phyloP scores from a whole-genome alignment of 306 rosid genomes.

The Lathyrus sativus region DNA sequence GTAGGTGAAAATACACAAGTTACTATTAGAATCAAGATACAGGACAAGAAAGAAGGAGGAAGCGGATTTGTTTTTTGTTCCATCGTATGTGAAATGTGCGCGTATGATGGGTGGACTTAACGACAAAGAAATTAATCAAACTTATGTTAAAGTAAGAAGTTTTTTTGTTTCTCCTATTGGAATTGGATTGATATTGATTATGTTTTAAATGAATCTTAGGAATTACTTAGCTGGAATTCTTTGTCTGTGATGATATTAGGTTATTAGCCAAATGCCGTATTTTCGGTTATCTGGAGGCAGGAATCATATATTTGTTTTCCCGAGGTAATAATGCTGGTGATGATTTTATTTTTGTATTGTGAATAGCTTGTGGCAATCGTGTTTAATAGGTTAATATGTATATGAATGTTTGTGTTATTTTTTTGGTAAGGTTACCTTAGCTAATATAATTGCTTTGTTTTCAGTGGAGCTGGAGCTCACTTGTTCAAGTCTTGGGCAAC shows the following conservation, averaged over 20 bases:
- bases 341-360: neutral
- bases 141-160: conserved; percentile 61
- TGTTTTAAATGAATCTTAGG: conserved; percentile 14
- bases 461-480: conserved; percentile 98
- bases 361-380: neutral
- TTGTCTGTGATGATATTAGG: conserved; percentile 48
- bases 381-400: neutral
- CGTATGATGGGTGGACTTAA: conserved; percentile 90
- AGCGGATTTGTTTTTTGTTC: conserved; percentile 92
- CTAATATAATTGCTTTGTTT: conserved; percentile 35
- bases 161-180: conserved; percentile 19
- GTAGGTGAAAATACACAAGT: conserved; percentile 92
- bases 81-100: conserved; percentile 81
- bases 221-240: conserved; percentile 28
- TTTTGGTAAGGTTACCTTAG: conserved; percentile 1
- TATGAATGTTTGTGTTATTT: neutral
- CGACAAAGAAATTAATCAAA: conserved; percentile 79
- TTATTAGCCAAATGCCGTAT: conserved; percentile 88
- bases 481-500: conserved; percentile 90
- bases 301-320: conserved; percentile 88
- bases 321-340: conserved; percentile 58
- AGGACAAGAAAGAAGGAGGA: conserved; percentile 81
- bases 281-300: conserved; percentile 96
- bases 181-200: neutral
- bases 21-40: conserved; percentile 61